Percentiles rank a stretch among this genome's conserved stretches.
Conservation (phyloP, 768 basidiomycete species). For the Naganishia antarctica region DNA sequence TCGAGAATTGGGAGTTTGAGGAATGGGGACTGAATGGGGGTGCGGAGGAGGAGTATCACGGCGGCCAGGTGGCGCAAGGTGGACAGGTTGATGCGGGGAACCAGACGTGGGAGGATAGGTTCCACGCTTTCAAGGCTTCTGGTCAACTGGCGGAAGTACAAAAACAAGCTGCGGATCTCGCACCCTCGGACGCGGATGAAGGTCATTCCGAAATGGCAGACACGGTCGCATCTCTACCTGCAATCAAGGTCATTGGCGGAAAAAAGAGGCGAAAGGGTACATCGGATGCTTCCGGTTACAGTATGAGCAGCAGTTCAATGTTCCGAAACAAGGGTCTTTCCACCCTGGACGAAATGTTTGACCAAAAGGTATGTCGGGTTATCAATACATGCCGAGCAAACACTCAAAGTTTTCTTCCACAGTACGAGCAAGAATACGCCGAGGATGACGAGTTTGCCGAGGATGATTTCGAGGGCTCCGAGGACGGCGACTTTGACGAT, state of each 20-base stretch:
- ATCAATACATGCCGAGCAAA: background rate
- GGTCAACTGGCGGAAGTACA: constrained; percentile 42
- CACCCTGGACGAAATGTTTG: constrained; percentile 86
- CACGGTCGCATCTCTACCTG: constrained; percentile 70
- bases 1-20: constrained; percentile 41
- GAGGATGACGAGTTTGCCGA: constrained; percentile 57
- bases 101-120: constrained; percentile 69
- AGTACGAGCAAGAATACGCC: constrained; percentile 56
- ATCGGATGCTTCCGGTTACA: constrained; percentile 86
- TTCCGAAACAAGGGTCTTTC: constrained; percentile 82
- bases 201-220: constrained; percentile 57
- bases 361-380: constrained; percentile 60
- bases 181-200: constrained; percentile 51
- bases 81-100: constrained; percentile 48
- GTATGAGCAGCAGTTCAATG: constrained; percentile 96
- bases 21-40: constrained; percentile 42
- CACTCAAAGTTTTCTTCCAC: background rate
- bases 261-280: constrained; percentile 66
- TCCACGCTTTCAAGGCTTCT: constrained; percentile 68
- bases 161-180: constrained; percentile 30
- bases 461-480: constrained; percentile 49
- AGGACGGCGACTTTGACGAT: constrained; percentile 53
- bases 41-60: constrained; percentile 25
- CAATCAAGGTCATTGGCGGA: constrained; percentile 72
- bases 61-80: constrained; percentile 43